phyloP scores from a whole-genome alignment of 495 filamentous ascomycete genomes.

The Parathielavia hyrcaniae region DNA sequence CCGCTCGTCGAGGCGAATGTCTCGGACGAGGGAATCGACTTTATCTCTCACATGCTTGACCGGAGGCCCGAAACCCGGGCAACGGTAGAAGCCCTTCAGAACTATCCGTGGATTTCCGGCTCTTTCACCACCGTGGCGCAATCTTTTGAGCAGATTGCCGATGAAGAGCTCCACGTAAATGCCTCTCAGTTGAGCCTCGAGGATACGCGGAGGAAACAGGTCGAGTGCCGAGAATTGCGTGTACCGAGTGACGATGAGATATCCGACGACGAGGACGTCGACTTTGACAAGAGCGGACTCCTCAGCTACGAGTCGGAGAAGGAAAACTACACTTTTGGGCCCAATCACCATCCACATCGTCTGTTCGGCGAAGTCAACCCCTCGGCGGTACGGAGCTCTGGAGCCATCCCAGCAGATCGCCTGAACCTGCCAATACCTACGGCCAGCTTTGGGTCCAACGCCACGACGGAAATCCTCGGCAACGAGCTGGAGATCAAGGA shows the following conservation, averaged over 20 bases:
- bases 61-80: constrained; percentile 63
- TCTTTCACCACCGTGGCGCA: constrained; percentile 27
- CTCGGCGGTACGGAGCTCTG: constrained; percentile 60
- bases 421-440: constrained; percentile 42
- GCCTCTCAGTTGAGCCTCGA: constrained; percentile 66
- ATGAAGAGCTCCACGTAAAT: constrained; percentile 45
- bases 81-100: constrained; percentile 54
- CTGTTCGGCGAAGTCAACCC: constrained; percentile 77
- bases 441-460: constrained; percentile 23
- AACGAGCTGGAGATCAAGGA: constrained; percentile 36
- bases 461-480: constrained; percentile 30
- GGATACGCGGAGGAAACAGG: constrained; percentile 29
- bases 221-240: constrained; percentile 5
- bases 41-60: constrained; percentile 70
- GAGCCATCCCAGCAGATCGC: constrained; percentile 37
- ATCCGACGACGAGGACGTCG: constrained; percentile 43
- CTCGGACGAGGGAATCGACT: constrained; percentile 60
- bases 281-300: constrained; percentile 28
- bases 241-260: constrained; percentile 31
- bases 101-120: constrained; percentile 60
- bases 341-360: constrained; percentile 40
- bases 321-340: constrained; percentile 38
- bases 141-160: constrained; percentile 44
- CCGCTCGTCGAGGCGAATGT: constrained; percentile 52
- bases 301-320: constrained; percentile 37